phyloP scores from a whole-genome alignment of 805 yeast genomes.

The Komagataella pseudopastoris region DNA sequence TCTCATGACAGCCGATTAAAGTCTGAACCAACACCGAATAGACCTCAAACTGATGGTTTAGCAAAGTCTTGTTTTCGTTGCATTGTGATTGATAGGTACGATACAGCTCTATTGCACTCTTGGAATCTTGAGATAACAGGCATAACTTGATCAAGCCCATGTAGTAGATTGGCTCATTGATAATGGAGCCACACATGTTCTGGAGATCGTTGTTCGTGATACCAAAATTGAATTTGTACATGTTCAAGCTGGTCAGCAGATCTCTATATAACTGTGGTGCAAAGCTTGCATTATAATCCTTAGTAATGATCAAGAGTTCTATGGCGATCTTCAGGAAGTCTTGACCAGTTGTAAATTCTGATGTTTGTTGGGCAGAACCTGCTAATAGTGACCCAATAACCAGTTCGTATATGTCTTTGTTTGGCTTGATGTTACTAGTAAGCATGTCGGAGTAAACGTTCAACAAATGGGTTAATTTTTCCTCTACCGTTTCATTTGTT shows the following conservation, averaged over 20 bases:
- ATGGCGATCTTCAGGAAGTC: conserved; percentile 37
- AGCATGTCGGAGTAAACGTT: conserved; percentile 60
- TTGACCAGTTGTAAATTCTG: conserved; percentile 19
- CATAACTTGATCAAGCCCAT: conserved; percentile 23
- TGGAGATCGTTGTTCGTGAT: conserved; percentile 8
- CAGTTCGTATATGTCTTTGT: conserved; percentile 35
- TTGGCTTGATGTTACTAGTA: conserved; percentile 40
- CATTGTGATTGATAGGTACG: conserved; percentile 15
- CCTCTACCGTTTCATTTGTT: conserved; percentile 40
- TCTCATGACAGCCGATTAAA: conserved; percentile 34
- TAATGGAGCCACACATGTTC: conserved; percentile 6
- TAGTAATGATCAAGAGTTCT: conserved; percentile 24
- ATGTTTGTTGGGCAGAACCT: conserved; percentile 26
- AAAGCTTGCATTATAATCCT: conserved; percentile 3
- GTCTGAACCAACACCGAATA: conserved; percentile 40
- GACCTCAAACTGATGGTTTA: conserved; percentile 27
- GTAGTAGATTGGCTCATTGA: conserved; percentile 3
- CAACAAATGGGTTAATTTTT: conserved; percentile 44
- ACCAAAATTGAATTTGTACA: conserved; percentile 9
- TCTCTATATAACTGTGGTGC: conserved; percentile 8
- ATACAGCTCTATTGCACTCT: conserved; percentile 24
- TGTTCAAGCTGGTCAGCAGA: conserved; percentile 13
- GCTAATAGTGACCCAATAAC: conserved; percentile 35
- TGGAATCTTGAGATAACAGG: conserved; percentile 20
- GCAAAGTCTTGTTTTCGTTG: conserved; percentile 8